Evolutionary conservation across 805 yeast species (phyloP).

Genomic region (Metschnikowia sp.): DNA sequence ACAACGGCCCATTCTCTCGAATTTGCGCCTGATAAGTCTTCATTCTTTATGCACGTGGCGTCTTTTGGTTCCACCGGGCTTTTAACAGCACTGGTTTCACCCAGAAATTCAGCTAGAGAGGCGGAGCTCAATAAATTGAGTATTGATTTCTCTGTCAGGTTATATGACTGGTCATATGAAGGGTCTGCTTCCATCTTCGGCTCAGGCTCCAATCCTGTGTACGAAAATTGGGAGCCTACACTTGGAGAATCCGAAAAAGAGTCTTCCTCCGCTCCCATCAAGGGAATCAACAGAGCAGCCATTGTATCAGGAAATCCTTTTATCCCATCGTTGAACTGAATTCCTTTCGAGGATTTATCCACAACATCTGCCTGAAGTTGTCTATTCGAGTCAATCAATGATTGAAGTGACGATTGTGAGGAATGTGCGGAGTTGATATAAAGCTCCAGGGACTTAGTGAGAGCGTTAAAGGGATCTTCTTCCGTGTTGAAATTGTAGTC

Average conservation of each 20-base stretch:
- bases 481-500: conserved; percentile 8
- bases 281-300: conserved; percentile 33
- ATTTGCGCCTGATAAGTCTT: background rate
- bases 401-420: conserved; percentile 36
- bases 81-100: background rate
- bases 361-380: conserved; percentile 12
- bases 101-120: conserved; percentile 10
- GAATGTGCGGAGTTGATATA: conserved; percentile 26
- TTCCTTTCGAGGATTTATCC: conserved; percentile 20
- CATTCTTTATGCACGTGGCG: background rate
- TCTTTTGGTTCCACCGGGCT: too few relatives aligned
- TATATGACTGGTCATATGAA: conserved; percentile 34
- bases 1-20: background rate
- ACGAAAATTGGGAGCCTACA: conserved; percentile 6
- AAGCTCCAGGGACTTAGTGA: conserved; percentile 25
- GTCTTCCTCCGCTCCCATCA: conserved; percentile 11
- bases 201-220: background rate
- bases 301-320: conserved; percentile 39
- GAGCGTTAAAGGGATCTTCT: conserved; percentile 34
- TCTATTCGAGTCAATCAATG: conserved; percentile 19
- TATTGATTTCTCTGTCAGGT: conserved; percentile 39
- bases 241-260: conserved; percentile 8
- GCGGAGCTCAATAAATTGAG: conserved; percentile 34
- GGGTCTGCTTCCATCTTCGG: conserved; percentile 4
- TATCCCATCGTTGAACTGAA: conserved; percentile 41